Percentiles rank a stretch among this genome's conserved stretches.
Conservation (phyloP, 164 flowering plant genomes). For the Warburgia ugandensis region DNA sequence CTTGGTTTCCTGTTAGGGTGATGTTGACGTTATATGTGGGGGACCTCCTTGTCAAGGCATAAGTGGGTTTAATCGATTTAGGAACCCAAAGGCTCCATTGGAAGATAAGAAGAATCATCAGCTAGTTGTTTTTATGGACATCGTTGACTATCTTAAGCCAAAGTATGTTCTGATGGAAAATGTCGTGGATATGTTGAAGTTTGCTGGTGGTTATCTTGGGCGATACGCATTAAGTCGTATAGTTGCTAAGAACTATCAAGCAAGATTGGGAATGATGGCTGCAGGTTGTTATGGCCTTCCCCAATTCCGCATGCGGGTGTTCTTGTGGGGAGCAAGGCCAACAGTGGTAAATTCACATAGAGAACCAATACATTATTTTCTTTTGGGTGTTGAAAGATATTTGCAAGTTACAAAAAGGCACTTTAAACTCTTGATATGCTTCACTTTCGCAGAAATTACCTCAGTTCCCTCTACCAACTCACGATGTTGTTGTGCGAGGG, state of each 20-base stretch:
- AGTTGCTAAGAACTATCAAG: slow-evolving; percentile 59
- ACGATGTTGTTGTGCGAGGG: slow-evolving; percentile 57
- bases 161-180: slow-evolving; percentile 81
- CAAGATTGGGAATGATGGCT: slow-evolving; percentile 66
- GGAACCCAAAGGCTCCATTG: slow-evolving; percentile 43
- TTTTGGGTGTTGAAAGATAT: neutral
- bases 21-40: slow-evolving; percentile 79
- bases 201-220: slow-evolving; percentile 53
- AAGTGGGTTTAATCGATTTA: slow-evolving; percentile 79
- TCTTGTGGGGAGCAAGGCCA: slow-evolving; percentile 84
- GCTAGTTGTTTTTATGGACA: slow-evolving; percentile 63
- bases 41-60: slow-evolving; percentile 98
- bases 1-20: slow-evolving; percentile 38
- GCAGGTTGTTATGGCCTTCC: slow-evolving; percentile 93
- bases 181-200: slow-evolving; percentile 67
- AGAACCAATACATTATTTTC: neutral
- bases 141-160: slow-evolving; percentile 64
- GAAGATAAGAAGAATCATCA: slow-evolving; percentile 66
- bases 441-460: slow-evolving; percentile 49
- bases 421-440: neutral
- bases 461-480: slow-evolving; percentile 78
- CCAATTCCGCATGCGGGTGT: slow-evolving; percentile 72
- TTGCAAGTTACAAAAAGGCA: neutral
- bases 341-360: no score
- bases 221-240: slow-evolving; percentile 68